Evolutionary conservation across 23 red algal genomes (phyloP).

Genomic region (Cyanidium caldarium): DNA sequence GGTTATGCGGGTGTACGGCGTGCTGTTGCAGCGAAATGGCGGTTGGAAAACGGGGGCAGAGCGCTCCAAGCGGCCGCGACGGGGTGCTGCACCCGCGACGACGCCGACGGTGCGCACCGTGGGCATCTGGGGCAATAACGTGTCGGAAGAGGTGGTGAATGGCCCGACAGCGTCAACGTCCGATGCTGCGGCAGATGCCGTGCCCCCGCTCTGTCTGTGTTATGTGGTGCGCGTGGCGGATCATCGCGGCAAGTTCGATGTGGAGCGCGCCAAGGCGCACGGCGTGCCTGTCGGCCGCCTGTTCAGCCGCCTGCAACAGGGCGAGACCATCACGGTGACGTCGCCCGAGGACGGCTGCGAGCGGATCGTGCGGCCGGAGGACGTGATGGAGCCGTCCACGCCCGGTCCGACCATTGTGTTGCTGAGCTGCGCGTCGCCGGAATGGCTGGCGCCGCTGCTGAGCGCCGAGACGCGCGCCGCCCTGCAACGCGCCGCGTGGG

Average conservation of each 20-base stretch:
- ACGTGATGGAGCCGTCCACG: constrained; percentile 58
- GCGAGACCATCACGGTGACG: constrained; percentile 28
- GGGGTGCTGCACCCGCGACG: too few species aligned
- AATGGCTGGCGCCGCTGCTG: constrained; percentile 24
- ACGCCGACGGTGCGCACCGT: too few species aligned
- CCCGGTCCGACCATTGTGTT: constrained; percentile 58
- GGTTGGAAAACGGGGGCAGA: too few species aligned
- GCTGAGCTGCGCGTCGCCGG: constrained; percentile 30
- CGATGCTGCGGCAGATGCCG: too few species aligned
- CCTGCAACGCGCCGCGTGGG: background rate
- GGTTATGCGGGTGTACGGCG: too few species aligned
- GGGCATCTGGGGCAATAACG: too few species aligned
- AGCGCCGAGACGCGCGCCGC: constrained; percentile 6
- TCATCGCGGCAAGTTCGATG: constrained; percentile 61
- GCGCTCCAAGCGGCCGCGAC: too few species aligned
- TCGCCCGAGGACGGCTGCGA: constrained; percentile 20
- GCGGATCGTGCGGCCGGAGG: constrained; percentile 14
- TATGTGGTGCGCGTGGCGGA: constrained; percentile 9
- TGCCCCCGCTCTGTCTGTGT: too few species aligned
- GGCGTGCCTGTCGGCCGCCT: constrained; percentile 47
- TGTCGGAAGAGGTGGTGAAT: too few species aligned
- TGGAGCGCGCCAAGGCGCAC: constrained; percentile 22
- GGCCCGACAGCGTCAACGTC: too few species aligned
- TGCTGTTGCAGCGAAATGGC: too few species aligned
- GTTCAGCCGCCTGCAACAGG: constrained; percentile 39